Percentiles rank a stretch among this genome's conserved stretches.
phyloP scores from a whole-genome alignment of 768 basidiomycete species.

The Leccinum barrowsii region DNA sequence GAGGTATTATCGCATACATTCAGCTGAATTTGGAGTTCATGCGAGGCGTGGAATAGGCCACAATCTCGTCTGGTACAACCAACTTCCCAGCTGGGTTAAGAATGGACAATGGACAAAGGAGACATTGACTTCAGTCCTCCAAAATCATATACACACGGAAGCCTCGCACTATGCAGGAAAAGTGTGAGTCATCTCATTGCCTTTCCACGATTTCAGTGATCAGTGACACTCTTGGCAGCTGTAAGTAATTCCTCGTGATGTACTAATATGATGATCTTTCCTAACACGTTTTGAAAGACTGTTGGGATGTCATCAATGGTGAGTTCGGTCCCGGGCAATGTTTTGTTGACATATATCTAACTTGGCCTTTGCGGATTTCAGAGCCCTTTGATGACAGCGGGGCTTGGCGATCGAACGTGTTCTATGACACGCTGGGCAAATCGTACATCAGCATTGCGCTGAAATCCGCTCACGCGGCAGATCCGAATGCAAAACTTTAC shows the following conservation, averaged over 20 bases:
- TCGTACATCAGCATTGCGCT: conserved; percentile 50
- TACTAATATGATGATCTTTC: neutral
- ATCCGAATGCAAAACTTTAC: conserved; percentile 32
- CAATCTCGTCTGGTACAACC: conserved; percentile 16
- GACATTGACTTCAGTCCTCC: conserved; percentile 14
- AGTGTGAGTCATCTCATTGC: conserved; percentile 3
- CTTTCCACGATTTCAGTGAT: neutral
- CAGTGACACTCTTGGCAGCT: neutral
- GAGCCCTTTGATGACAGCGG: conserved; percentile 49
- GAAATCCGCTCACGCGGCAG: conserved; percentile 27
- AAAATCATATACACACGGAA: conserved; percentile 17
- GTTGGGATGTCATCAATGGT: conserved; percentile 24
- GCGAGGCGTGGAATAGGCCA: conserved; percentile 7
- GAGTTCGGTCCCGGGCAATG: neutral
- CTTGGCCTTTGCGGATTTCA: neutral
- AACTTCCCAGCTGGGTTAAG: conserved; percentile 16
- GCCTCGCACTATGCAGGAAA: conserved; percentile 12
- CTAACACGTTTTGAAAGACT: conserved; percentile 8
- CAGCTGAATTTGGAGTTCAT: neutral
- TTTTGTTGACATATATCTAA: neutral
- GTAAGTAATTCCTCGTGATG: conserved; percentile 6
- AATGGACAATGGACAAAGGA: conserved; percentile 12
- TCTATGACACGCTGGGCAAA: conserved; percentile 46
- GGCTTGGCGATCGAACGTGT: conserved; percentile 49
- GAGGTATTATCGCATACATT: conserved; percentile 6